Conservation (phyloP, 2,329 filamentous ascomycete genomes). For the Claviceps spartinae region DNA sequence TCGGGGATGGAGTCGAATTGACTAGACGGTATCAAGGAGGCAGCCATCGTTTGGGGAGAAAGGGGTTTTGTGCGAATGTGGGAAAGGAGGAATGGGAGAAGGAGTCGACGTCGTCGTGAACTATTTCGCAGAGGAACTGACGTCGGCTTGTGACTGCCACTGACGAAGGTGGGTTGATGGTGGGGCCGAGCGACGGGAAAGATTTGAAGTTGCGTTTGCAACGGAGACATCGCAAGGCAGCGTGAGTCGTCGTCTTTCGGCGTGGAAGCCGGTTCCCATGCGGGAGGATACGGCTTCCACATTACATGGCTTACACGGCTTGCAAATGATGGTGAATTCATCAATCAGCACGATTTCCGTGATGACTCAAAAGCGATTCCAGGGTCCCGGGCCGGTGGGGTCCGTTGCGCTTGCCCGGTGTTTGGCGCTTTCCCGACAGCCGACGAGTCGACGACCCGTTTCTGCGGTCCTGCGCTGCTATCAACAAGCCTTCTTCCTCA, state of each 20-base stretch:
- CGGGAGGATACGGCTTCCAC: too few species aligned
- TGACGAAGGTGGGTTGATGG: too few species aligned
- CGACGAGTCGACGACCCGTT: background rate
- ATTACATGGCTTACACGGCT: too few species aligned
- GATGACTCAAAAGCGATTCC: too few species aligned
- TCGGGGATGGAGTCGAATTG: conserved; percentile 54
- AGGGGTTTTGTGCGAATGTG: background rate
- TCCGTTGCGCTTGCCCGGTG: background rate
- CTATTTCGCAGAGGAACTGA: background rate
- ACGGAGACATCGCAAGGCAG: too few species aligned
- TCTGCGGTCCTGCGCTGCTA: background rate
- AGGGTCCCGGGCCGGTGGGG: background rate
- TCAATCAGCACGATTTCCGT: too few species aligned
- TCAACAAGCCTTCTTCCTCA: background rate
- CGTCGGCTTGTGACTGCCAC: background rate
- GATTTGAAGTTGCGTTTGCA: too few species aligned
- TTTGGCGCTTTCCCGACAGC: background rate
- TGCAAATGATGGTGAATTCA: too few species aligned
- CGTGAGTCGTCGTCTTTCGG: too few species aligned
- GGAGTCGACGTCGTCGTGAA: background rate
- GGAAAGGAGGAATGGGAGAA: background rate
- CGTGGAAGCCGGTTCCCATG: too few species aligned
- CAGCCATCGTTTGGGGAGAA: conserved; percentile 28
- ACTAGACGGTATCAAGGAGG: conserved; percentile 33
- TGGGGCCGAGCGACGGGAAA: too few species aligned